These are phyloP conservation scores for Didymella arachidicola DNA, from an alignment of 2,329 filamentous ascomycete species.

Conservation along the genomic window DNA sequence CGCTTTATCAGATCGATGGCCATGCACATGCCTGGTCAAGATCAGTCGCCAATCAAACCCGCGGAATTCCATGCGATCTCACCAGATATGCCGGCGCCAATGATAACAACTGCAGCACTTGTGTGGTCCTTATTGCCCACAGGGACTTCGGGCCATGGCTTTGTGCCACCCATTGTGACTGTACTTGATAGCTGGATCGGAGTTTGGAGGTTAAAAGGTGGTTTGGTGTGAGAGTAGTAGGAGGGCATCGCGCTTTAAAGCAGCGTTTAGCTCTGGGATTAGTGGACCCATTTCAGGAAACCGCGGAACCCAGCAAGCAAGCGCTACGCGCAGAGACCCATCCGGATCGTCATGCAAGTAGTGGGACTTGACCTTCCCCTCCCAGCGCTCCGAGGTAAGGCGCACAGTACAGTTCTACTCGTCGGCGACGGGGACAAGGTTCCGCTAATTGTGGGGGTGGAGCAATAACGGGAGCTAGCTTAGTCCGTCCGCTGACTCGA, in stretches of 20 bases:
- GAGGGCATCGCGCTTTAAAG: background rate
- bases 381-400: constrained; percentile 7
- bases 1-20: constrained; percentile 65
- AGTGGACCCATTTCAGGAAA: background rate
- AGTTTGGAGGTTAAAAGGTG: background rate
- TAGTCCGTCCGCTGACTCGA: constrained; percentile 1
- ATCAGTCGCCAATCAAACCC: background rate
- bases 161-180: constrained; percentile 49
- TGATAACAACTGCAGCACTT: constrained; percentile 63
- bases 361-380: constrained; percentile 5
- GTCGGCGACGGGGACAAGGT: background rate
- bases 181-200: too few relatives aligned
- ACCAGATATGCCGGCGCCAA: constrained; percentile 64
- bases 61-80: too few relatives aligned
- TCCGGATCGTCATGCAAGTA: background rate
- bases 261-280: background rate
- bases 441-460: background rate
- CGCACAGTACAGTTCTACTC: background rate
- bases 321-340: background rate
- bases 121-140: constrained; percentile 61
- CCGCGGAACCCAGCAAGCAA: background rate
- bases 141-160: constrained; percentile 56
- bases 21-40: constrained; percentile 59
- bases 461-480: constrained; percentile 1
- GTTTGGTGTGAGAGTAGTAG: too few relatives aligned